These are phyloP conservation scores for Plasmodium coatneyi DNA, from an alignment of 169 alveolate genomes.

Conservation along the genomic window DNA sequence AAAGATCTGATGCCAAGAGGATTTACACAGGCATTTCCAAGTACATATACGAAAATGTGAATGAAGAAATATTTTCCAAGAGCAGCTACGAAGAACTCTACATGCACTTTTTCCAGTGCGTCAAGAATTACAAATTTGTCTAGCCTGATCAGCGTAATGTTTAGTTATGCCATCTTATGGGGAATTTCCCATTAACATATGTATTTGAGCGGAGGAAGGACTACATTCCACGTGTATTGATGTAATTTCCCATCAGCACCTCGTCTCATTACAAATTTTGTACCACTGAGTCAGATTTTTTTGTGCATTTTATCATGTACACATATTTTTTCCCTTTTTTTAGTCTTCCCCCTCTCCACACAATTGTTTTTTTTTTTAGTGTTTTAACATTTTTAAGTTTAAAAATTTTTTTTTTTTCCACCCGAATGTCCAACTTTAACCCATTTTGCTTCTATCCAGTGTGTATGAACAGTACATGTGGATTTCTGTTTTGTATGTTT, in stretches of 20 bases:
- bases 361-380: background rate
- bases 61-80: background rate
- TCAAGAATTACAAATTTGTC: slow-evolving; percentile 24
- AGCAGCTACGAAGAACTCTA: slow-evolving; percentile 14
- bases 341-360: background rate
- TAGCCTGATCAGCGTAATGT: background rate
- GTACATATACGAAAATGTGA: slow-evolving; percentile 20
- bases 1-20: background rate
- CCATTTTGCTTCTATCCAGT: background rate
- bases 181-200: background rate
- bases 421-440: background rate
- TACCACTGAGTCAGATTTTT: background rate
- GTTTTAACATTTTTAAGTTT: background rate
- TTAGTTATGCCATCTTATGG: background rate
- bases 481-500: background rate
- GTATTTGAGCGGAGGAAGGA: background rate
- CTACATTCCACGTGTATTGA: background rate
- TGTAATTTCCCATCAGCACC: background rate
- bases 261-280: background rate
- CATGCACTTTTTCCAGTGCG: slow-evolving; percentile 29
- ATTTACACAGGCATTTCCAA: slow-evolving; percentile 15
- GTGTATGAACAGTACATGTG: background rate
- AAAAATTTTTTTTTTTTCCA: background rate
- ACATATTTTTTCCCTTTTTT: background rate
- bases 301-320: background rate